These are phyloP conservation scores for Acmispon strigosus DNA, from an alignment of 306 rosid genomes.

Conservation along the genomic window DNA sequence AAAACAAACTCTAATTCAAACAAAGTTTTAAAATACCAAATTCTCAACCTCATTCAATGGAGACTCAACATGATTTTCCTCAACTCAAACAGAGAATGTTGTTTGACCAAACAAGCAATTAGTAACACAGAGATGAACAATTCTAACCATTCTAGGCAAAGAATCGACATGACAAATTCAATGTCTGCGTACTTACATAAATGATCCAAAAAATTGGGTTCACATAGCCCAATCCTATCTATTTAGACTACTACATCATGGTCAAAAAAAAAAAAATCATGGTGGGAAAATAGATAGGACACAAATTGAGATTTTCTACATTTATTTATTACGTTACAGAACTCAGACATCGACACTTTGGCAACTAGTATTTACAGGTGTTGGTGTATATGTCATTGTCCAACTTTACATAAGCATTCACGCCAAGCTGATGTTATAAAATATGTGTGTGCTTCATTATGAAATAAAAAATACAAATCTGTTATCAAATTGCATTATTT, in stretches of 20 bases:
- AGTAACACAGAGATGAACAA: neutral
- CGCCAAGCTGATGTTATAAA: constrained; percentile 4
- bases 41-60: too few relatives aligned
- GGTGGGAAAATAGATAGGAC: neutral
- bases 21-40: too few relatives aligned
- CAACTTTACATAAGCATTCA: neutral
- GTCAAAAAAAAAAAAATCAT: neutral
- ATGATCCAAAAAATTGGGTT: neutral
- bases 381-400: neutral
- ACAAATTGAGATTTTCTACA: neutral
- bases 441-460: neutral
- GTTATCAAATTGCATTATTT: too few relatives aligned
- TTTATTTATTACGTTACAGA: neutral
- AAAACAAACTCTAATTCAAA: too few relatives aligned
- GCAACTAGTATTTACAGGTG: neutral
- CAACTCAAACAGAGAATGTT: too few relatives aligned
- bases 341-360: neutral
- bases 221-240: neutral
- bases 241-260: neutral
- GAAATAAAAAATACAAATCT: too few relatives aligned
- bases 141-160: neutral
- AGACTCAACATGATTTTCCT: too few relatives aligned
- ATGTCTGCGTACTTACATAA: neutral
- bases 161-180: neutral
- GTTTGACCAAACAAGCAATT: too few relatives aligned